Evolutionary conservation across 768 basidiomycete genomes (phyloP), one percentile per base, ranked within the genome.

Genomic region (Roridomyces roridus): DNA sequence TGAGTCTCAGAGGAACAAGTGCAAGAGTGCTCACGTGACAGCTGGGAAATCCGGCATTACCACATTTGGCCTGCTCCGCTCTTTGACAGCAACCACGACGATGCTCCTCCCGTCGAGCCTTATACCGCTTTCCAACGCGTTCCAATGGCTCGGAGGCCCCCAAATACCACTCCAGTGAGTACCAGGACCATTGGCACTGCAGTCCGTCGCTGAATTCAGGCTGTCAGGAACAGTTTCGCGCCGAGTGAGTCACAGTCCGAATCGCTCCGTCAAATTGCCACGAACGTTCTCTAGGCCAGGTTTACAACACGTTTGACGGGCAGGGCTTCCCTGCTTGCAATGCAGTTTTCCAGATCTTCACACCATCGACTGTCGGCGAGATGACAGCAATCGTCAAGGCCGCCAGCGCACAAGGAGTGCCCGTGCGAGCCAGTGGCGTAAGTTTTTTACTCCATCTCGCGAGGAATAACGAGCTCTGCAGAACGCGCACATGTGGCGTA

Each of bases 401-500:
- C 51, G 74, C 74, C 20, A 70, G 67, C 55, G 57, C 49, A 5
- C 58, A 63, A 20, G 70, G 70, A 17, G 64, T 62, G 21, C 69
- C 67, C 12, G 70, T 75, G 20, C 67, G 74, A 25, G 73, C 74
- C 2, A 74, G 73, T 49, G 74, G 74, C 1, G 73, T 73, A 51
- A 25, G 72, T 69, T 28, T 36, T 39, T 31, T 17, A 41, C 12
- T 44, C 2, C 37, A 7, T 37, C 46, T 14, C 52, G 23, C 15
- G 36, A 18, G 21, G 34, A 35, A 10, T n/a, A 35, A 35, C 34
- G 34, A 9, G 10, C n/a, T n/a, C n/a, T n/a, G 31, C 39, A 75
- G 74, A 75, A 75, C 41, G 73, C 68, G 9, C 74, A 75, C 55
- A 75, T 75, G 74, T 74, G 73, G 74, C 74, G 74, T 74, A 51